phyloP scores from a whole-genome alignment of 73 alveolate species.

The Effrenium voratum region DNA sequence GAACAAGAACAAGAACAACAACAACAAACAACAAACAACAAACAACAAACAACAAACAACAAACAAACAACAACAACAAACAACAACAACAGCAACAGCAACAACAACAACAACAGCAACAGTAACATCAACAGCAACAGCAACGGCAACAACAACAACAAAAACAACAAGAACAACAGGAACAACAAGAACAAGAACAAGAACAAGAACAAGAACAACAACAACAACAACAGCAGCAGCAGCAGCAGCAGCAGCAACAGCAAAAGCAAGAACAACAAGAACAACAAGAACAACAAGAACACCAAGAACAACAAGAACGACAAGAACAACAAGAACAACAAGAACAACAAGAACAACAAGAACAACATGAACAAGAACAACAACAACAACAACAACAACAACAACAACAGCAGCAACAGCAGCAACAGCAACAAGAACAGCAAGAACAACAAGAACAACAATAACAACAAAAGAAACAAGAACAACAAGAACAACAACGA shows the following conservation, averaged over 20 bases:
- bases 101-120: background rate
- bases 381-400: background rate
- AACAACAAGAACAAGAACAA: background rate
- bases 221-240: background rate
- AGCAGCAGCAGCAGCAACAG: background rate
- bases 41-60: background rate
- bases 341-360: background rate
- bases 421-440: background rate
- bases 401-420: background rate
- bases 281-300: background rate
- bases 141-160: no score
- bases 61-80: background rate
- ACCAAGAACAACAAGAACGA: background rate
- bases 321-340: background rate
- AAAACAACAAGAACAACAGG: background rate
- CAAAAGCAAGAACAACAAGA: background rate
- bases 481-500: background rate
- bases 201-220: background rate
- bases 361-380: background rate
- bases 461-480: background rate
- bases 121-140: background rate
- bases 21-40: background rate
- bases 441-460: background rate
- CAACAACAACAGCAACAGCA: background rate
- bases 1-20: background rate